Conservation (phyloP, 768 basidiomycete species). For the Kwoniella mangroviensis region DNA sequence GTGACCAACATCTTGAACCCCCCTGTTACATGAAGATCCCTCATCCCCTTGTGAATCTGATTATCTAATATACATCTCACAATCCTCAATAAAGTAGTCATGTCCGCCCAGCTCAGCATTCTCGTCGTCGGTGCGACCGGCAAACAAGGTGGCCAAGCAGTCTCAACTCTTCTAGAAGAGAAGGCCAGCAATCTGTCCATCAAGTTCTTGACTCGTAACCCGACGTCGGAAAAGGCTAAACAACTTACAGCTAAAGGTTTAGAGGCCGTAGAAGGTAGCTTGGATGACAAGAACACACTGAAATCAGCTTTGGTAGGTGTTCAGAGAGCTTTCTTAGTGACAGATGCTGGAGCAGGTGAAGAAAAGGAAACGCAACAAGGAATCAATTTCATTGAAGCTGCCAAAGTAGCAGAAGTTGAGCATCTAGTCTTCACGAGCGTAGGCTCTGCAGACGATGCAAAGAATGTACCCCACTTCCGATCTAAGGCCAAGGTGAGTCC, state of each 20-base stretch:
- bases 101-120: slow-evolving; percentile 10
- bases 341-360: slow-evolving; percentile 21
- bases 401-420: slow-evolving; percentile 54
- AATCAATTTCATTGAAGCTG: slow-evolving; percentile 55
- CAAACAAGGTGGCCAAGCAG: slow-evolving; percentile 15
- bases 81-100: background rate
- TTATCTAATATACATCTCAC: no score
- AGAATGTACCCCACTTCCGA: slow-evolving; percentile 49
- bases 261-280: slow-evolving; percentile 40
- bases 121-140: slow-evolving; percentile 20
- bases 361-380: slow-evolving; percentile 55
- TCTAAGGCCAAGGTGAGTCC: slow-evolving; percentile 46
- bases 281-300: slow-evolving; percentile 26
- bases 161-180: background rate
- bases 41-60: no score
- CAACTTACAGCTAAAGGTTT: slow-evolving; percentile 34
- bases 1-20: no score
- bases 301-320: slow-evolving; percentile 34
- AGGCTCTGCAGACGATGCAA: slow-evolving; percentile 30
- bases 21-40: no score
- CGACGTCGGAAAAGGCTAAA: slow-evolving; percentile 28
- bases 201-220: slow-evolving; percentile 48
- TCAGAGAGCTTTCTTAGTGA: slow-evolving; percentile 44
- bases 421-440: slow-evolving; percentile 59
- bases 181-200: slow-evolving; percentile 13